These are phyloP conservation scores for Stemphylium lycopersici DNA, from an alignment of 2,329 filamentous ascomycete genomes.

Conservation along the genomic window DNA sequence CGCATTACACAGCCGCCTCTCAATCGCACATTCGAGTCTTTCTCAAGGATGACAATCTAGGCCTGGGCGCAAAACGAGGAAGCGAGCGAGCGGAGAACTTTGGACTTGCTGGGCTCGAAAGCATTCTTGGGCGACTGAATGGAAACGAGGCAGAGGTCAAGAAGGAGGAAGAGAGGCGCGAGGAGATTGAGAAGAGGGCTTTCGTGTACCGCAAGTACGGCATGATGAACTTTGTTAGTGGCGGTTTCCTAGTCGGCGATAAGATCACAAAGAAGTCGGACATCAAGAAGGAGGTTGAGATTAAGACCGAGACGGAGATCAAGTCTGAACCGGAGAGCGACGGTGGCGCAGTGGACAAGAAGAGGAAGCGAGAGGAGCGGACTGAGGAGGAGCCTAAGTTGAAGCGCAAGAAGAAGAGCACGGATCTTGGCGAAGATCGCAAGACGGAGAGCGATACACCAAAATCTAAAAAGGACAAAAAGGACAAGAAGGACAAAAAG, in stretches of 20 bases:
- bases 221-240: slow-evolving; percentile 82
- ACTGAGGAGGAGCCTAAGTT: slow-evolving; percentile 37
- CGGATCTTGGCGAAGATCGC: slow-evolving; percentile 38
- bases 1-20: slow-evolving; percentile 79
- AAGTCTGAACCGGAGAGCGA: slow-evolving; percentile 51
- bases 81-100: slow-evolving; percentile 74
- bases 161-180: slow-evolving; percentile 70
- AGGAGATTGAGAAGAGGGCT: slow-evolving; percentile 72
- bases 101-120: slow-evolving; percentile 84
- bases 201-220: slow-evolving; percentile 81
- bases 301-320: slow-evolving; percentile 46
- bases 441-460: slow-evolving; percentile 27
- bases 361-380: slow-evolving; percentile 46
- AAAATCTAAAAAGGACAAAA: slow-evolving; percentile 41
- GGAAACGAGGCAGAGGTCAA: slow-evolving; percentile 79
- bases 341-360: slow-evolving; percentile 29
- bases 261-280: slow-evolving; percentile 55
- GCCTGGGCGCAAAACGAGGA: slow-evolving; percentile 80
- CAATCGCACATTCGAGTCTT: slow-evolving; percentile 83
- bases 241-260: slow-evolving; percentile 73
- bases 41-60: slow-evolving; percentile 89
- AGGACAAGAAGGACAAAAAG: slow-evolving; percentile 42
- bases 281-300: slow-evolving; percentile 49
- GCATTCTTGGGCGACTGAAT: slow-evolving; percentile 85
- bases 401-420: slow-evolving; percentile 49